Conservation (phyloP, 2,329 filamentous ascomycete genomes). For the Alternaria panax region DNA sequence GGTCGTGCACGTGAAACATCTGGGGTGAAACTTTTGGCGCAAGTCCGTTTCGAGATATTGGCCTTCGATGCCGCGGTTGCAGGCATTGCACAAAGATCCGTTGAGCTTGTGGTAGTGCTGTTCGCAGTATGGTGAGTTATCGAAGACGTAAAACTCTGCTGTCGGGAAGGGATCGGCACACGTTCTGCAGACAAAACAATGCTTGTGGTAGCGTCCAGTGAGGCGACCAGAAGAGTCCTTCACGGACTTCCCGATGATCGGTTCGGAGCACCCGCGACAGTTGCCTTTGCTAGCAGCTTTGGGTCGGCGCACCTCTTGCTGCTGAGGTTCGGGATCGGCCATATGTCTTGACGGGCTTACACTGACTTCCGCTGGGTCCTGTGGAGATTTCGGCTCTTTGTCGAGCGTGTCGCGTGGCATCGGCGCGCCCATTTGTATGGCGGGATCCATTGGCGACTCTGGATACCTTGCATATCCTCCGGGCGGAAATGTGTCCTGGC, state of each 20-base stretch:
- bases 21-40: slow-evolving; percentile 81
- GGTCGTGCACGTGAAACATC: slow-evolving; percentile 84
- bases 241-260: slow-evolving; percentile 89
- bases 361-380: slow-evolving; percentile 24
- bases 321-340: slow-evolving; percentile 25
- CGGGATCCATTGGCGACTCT: slow-evolving; percentile 52
- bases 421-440: slow-evolving; percentile 46
- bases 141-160: slow-evolving; percentile 88
- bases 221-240: slow-evolving; percentile 92
- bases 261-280: slow-evolving; percentile 81
- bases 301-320: slow-evolving; percentile 30
- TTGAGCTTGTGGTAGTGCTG: slow-evolving; percentile 93
- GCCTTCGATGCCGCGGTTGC: slow-evolving; percentile 87
- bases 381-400: slow-evolving; percentile 16
- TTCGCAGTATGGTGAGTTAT: slow-evolving; percentile 88
- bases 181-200: slow-evolving; percentile 89
- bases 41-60: slow-evolving; percentile 87
- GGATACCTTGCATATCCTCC: slow-evolving; percentile 30
- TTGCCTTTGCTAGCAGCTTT: slow-evolving; percentile 67
- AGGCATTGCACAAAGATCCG: slow-evolving; percentile 81
- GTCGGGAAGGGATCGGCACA: slow-evolving; percentile 84
- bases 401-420: slow-evolving; percentile 22
- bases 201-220: slow-evolving; percentile 92
- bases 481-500: slow-evolving; percentile 12
- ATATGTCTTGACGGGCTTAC: slow-evolving; percentile 17